A percentile compares a stretch with the other conserved stretches of the same genome.
Evolutionary conservation across 202 grass and related monocot species (phyloP).

Genomic region (Setaria viridis): DNA sequence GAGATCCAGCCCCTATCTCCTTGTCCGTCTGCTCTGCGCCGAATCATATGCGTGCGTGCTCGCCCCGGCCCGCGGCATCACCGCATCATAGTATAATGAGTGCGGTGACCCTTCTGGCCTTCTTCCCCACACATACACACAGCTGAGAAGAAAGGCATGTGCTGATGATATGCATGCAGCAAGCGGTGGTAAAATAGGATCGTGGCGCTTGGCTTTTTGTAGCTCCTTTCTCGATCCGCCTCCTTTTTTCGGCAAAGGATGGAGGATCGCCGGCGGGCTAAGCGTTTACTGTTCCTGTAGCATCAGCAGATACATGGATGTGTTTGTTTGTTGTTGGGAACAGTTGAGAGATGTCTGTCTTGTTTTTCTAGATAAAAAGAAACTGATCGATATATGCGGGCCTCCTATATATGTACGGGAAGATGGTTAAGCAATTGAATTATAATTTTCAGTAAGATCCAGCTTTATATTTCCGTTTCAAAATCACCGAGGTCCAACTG

Average conservation of each 20-base stretch:
- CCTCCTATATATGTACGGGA: no score
- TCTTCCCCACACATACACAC: not conserved
- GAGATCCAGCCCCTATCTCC: conserved; percentile 17
- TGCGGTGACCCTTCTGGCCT: not conserved
- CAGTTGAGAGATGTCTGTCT: not conserved
- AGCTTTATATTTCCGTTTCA: no score
- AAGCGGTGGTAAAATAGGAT: not conserved
- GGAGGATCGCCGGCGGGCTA: not conserved
- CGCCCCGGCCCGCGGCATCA: not conserved
- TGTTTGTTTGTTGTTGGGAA: conserved; percentile 8
- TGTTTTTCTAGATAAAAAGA: not conserved
- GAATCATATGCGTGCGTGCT: conserved; percentile 35
- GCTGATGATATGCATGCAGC: not conserved
- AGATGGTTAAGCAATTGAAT: no score
- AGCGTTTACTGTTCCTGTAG: no score
- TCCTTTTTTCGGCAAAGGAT: not conserved
- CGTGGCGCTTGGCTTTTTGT: conserved; percentile 18
- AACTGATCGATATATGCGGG: not conserved
- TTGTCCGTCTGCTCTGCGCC: conserved; percentile 40
- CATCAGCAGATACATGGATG: not conserved
- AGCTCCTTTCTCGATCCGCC: not conserved
- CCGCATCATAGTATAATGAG: conserved; percentile 54
- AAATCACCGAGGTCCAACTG: no score
- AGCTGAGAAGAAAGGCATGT: conserved; percentile 9
- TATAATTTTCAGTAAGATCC: no score